A percentile compares a stretch with the other conserved stretches of the same genome.
These are phyloP conservation scores for Crithidia thermophila DNA, from an alignment of 208 protist genomes.

Conservation along the genomic window DNA sequence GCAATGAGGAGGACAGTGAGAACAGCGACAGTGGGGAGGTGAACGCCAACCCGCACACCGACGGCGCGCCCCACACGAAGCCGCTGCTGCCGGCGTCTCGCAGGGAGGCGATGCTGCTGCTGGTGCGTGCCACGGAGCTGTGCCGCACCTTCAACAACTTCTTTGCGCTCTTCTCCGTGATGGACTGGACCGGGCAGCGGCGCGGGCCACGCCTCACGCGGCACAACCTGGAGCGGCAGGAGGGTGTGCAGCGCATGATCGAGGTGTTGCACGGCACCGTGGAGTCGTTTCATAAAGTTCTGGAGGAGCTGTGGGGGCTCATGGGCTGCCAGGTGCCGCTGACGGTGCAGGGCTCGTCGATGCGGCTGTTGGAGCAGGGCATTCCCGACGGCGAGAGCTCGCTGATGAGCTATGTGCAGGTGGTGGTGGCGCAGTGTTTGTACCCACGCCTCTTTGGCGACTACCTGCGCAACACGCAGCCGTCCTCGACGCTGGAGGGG, in stretches of 20 bases:
- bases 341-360: background rate
- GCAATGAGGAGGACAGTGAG: no score
- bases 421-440: slow-evolving; percentile 16
- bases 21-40: no score
- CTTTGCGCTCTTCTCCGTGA: slow-evolving; percentile 30
- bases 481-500: slow-evolving; percentile 19
- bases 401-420: slow-evolving; percentile 34
- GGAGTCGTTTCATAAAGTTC: slow-evolving; percentile 9
- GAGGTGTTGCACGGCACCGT: slow-evolving; percentile 18
- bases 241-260: slow-evolving; percentile 15
- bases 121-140: slow-evolving; percentile 20
- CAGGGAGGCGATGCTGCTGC: slow-evolving; percentile 9
- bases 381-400: slow-evolving; percentile 21
- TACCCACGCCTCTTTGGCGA: slow-evolving; percentile 30
- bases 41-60: no score
- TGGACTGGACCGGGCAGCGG: slow-evolving; percentile 23
- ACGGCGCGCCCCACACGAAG: background rate
- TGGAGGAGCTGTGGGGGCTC: slow-evolving; percentile 28
- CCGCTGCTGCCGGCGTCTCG: background rate
- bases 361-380: slow-evolving; percentile 29
- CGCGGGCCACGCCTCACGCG: slow-evolving; percentile 23
- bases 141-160: slow-evolving; percentile 40
- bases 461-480: slow-evolving; percentile 31
- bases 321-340: slow-evolving; percentile 31
- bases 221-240: slow-evolving; percentile 23